Evolutionary conservation across 2,329 filamentous ascomycete species (phyloP).

Genomic region (Cladosporium sp.): DNA sequence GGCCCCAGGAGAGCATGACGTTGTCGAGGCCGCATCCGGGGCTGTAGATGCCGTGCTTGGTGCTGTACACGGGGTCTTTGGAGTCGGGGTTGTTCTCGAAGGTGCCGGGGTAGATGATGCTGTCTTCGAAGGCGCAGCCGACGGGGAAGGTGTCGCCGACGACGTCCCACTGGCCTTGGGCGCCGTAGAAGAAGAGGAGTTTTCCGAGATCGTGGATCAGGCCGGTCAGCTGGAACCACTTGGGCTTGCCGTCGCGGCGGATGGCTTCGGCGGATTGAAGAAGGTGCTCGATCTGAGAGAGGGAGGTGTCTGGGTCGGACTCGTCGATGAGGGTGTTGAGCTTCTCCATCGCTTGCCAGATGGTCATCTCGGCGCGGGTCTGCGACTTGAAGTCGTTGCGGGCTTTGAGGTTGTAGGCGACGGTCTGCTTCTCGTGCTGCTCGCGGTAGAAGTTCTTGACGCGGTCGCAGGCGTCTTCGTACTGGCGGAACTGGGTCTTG

Average conservation of each 20-base stretch:
- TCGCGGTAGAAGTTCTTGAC: conserved; percentile 84
- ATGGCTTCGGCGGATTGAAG: conserved; percentile 87
- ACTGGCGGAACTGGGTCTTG: conserved; percentile 77
- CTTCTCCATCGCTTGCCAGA: conserved; percentile 91
- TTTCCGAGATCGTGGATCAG: conserved; percentile 78
- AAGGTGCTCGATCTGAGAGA: conserved; percentile 85
- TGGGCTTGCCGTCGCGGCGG: conserved; percentile 74
- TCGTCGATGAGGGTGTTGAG: conserved; percentile 88
- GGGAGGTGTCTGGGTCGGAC: conserved; percentile 81
- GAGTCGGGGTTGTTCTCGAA: conserved; percentile 75
- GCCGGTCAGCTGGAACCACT: conserved; percentile 76
- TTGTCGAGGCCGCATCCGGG: conserved; percentile 79
- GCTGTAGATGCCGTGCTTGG: conserved; percentile 74
- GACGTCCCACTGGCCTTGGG: conserved; percentile 88
- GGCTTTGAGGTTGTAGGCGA: conserved; percentile 78
- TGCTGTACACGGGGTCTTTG: conserved; percentile 66
- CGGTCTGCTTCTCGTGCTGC: conserved; percentile 67
- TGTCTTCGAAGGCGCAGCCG: conserved; percentile 63
- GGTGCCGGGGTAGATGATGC: conserved; percentile 76
- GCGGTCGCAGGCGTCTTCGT: conserved; percentile 74
- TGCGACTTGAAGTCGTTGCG: conserved; percentile 66
- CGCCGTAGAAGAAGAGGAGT: conserved; percentile 74
- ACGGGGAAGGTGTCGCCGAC: conserved; percentile 83
- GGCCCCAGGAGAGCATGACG: conserved; percentile 85
- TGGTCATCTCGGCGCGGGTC: conserved; percentile 69